Percentiles rank a stretch among this genome's conserved stretches.
Evolutionary conservation across 2,329 filamentous ascomycete species (phyloP).

Genomic region (Trichoderma atrobrunneum): DNA sequence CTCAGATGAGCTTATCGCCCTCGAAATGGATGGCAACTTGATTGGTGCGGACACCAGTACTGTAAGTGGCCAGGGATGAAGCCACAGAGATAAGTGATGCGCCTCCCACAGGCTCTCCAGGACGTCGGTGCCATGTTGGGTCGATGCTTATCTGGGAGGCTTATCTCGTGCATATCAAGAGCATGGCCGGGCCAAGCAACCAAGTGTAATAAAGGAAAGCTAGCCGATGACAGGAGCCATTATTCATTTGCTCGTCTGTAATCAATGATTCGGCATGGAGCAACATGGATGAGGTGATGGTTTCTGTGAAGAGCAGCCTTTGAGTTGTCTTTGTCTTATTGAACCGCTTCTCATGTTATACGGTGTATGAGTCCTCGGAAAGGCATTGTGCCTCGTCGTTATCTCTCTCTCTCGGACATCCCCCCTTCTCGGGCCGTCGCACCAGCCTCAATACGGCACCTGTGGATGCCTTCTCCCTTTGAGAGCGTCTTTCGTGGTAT

Average conservation of each 20-base stretch:
- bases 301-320: not conserved
- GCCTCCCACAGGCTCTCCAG: constrained; percentile 15
- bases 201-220: not conserved
- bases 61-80: constrained; percentile 6
- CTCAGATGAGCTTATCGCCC: constrained; percentile 18
- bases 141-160: constrained; percentile 17
- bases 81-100: constrained; percentile 19
- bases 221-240: constrained; percentile 7
- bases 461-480: not conserved
- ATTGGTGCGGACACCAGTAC: not conserved
- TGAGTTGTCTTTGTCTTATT: not conserved
- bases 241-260: not conserved
- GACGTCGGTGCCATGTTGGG: constrained; percentile 6
- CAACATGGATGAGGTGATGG: not conserved
- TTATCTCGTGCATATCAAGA: constrained; percentile 13
- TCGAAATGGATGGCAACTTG: constrained; percentile 3
- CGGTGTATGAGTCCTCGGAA: not conserved
- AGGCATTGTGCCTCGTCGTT: not conserved
- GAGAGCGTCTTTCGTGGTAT: not conserved
- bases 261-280: not conserved
- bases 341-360: not conserved
- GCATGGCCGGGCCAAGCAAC: not conserved
- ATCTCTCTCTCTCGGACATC: not conserved
- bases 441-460: not conserved
- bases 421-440: not conserved